A percentile compares a stretch with the other conserved stretches of the same genome.
These are phyloP conservation scores for Schizochytrium sp. DNA, from an alignment of 108 stramenopile genomes.

Conservation along the genomic window DNA sequence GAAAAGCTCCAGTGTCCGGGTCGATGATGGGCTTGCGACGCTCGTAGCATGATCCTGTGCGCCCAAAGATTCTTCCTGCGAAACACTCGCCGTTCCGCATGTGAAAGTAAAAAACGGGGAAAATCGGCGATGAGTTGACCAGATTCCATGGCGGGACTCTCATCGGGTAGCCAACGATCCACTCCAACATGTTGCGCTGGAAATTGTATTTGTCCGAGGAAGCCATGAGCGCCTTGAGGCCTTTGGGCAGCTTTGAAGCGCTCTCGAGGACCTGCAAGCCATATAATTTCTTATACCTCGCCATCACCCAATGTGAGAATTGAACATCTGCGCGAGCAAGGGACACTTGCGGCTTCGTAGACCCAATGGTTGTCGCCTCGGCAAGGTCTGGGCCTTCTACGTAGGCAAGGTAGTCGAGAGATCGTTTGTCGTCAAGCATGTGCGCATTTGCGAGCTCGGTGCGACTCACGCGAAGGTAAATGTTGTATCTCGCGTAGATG, in stretches of 20 bases:
- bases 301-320: not conserved
- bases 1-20: not conserved
- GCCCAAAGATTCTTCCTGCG: not conserved
- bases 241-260: not conserved
- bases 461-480: not conserved
- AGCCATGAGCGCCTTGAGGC: not conserved
- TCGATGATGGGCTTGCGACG: not conserved
- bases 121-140: not conserved
- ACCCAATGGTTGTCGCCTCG: not conserved
- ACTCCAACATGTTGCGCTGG: not conserved
- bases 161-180: conserved; percentile 5
- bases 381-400: not conserved
- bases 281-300: not conserved
- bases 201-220: not conserved
- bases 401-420: not conserved
- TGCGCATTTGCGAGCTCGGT: not conserved
- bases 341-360: not conserved
- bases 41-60: not conserved
- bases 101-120: not conserved
- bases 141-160: not conserved
- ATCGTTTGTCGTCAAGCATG: not conserved
- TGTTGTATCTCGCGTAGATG: not conserved
- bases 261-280: not conserved
- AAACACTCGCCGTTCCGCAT: not conserved
- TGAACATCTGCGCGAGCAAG: not conserved